These are phyloP conservation scores for Rhododendron mucronatum DNA, from an alignment of 148 eudicot species.

Conservation along the genomic window DNA sequence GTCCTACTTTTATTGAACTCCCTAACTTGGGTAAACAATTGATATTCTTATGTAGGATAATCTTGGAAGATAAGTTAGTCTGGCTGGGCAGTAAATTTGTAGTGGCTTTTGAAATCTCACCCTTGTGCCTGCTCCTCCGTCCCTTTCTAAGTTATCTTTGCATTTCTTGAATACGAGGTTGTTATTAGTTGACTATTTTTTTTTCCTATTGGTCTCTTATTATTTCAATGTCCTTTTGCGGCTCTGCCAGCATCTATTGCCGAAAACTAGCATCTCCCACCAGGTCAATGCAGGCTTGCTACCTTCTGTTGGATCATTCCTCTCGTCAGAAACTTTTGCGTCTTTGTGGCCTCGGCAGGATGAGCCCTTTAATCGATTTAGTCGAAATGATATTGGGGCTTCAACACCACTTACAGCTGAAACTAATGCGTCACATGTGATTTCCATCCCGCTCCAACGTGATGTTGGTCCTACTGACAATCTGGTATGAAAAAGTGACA, in stretches of 20 bases:
- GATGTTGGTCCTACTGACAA: slow-evolving; percentile 16
- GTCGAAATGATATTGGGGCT: slow-evolving; percentile 11
- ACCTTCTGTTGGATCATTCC: slow-evolving; percentile 12
- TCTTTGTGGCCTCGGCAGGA: slow-evolving; percentile 15
- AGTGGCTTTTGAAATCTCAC: background rate
- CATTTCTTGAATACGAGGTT: background rate
- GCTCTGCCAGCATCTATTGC: slow-evolving; percentile 12
- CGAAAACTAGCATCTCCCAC: slow-evolving; percentile 13
- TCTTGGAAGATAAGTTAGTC: background rate
- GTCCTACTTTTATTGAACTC: background rate
- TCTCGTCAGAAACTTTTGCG: slow-evolving; percentile 13
- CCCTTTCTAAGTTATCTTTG: background rate
- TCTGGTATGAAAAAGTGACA: slow-evolving; percentile 10
- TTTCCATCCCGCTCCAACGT: slow-evolving; percentile 3
- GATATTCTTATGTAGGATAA: too few relatives aligned
- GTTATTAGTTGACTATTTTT: background rate
- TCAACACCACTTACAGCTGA: slow-evolving; percentile 19
- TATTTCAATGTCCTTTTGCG: background rate
- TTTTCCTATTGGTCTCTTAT: background rate
- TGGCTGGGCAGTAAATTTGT: background rate
- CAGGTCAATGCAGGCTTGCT: slow-evolving; percentile 13
- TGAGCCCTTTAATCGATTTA: slow-evolving; percentile 6
- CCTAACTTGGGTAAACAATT: background rate
- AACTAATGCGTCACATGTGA: slow-evolving; percentile 9
- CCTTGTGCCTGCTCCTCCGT: background rate